Evolutionary conservation across 208 protist genomes (phyloP).

Genomic region (Wallacemonas sp.): DNA sequence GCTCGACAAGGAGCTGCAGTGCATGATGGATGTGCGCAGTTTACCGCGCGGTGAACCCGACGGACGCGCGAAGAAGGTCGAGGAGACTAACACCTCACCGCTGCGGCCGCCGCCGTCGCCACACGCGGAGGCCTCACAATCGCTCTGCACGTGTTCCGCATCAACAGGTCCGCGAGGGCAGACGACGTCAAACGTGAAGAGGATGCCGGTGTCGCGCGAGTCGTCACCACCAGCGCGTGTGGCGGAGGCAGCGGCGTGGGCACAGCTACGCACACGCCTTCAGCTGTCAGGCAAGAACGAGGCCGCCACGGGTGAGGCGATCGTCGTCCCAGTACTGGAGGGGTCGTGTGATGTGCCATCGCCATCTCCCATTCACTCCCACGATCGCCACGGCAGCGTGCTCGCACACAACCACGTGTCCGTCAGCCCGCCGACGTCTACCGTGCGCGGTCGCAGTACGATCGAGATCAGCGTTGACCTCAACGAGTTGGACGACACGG

Average conservation of each 20-base stretch:
- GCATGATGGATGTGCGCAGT: conserved; percentile 1
- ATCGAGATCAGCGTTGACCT: conserved; percentile 16
- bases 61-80: too few species aligned
- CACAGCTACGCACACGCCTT: not conserved
- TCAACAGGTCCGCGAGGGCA: too few species aligned
- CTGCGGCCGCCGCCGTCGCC: not conserved
- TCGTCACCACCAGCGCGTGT: conserved; percentile 24
- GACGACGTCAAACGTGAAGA: not conserved
- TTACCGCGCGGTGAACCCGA: conserved; percentile 1
- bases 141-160: not conserved
- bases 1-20: conserved; percentile 1
- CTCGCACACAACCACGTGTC: not conserved
- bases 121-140: not conserved
- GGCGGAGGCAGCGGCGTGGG: not conserved
- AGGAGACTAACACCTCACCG: not conserved
- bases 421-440: not conserved
- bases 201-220: not conserved
- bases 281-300: not conserved
- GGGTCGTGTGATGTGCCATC: conserved; percentile 6
- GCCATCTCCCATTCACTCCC: conserved; percentile 3
- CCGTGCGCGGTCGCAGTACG: conserved; percentile 14
- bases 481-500: conserved; percentile 4
- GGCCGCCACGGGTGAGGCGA: not conserved
- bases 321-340: not conserved
- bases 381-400: not conserved